These are phyloP conservation scores for Brassica juncea DNA, from an alignment of 345 rosid genomes.

Conservation along the genomic window DNA sequence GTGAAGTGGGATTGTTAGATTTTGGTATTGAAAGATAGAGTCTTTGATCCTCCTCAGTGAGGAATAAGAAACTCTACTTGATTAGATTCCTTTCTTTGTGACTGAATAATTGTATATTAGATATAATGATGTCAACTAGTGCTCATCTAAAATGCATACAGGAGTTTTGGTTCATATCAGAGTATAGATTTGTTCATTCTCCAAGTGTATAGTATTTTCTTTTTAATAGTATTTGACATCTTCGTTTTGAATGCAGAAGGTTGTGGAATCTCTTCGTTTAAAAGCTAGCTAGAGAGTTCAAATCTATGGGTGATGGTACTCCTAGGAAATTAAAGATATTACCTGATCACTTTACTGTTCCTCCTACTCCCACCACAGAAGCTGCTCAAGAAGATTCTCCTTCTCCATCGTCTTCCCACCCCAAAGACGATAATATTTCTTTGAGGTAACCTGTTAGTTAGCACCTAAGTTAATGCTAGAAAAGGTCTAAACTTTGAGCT, in stretches of 20 bases:
- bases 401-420: conserved; percentile 9
- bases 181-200: not conserved
- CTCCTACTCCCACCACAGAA: conserved; percentile 38
- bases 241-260: too few species aligned
- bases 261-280: too few species aligned
- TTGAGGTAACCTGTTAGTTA: too few species aligned
- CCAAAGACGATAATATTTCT: conserved; percentile 11
- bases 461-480: too few species aligned
- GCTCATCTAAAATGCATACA: not conserved
- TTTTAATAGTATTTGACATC: not conserved
- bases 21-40: not conserved
- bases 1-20: not conserved
- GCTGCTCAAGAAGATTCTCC: not conserved
- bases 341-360: conserved; percentile 67
- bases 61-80: not conserved
- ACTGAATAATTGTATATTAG: not conserved
- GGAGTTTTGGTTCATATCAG: too few species aligned
- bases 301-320: conserved; percentile 22
- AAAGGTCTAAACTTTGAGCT: not conserved
- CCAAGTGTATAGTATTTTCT: not conserved
- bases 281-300: too few species aligned
- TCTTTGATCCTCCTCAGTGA: not conserved
- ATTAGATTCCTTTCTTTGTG: not conserved
- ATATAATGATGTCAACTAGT: not conserved
- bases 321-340: conserved; percentile 63